Percentiles rank a stretch among this genome's conserved stretches.
phyloP scores from a whole-genome alignment of 108 stramenopile genomes.

The Licmophora abbreviata region DNA sequence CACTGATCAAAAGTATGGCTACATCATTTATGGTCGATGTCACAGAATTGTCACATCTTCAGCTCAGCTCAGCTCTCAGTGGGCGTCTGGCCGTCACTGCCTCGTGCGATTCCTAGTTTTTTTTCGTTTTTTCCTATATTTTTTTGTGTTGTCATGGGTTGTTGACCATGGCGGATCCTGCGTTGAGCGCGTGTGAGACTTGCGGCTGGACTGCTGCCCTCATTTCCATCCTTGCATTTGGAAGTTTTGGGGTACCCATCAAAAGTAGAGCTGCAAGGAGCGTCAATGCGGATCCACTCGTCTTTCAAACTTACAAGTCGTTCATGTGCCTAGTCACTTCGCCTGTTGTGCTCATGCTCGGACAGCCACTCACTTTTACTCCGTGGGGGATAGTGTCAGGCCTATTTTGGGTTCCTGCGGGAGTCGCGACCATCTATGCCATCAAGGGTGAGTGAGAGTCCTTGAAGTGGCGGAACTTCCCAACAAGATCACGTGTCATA shows the following conservation, averaged over 20 bases:
- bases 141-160: too few species aligned
- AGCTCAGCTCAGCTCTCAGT: too few species aligned
- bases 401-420: slow-evolving; percentile 53
- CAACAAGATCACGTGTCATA: too few species aligned
- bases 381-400: slow-evolving; percentile 67
- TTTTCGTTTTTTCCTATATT: too few species aligned
- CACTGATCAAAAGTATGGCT: too few species aligned
- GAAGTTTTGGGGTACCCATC: slow-evolving; percentile 80
- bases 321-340: slow-evolving; percentile 60
- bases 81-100: too few species aligned
- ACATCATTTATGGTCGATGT: too few species aligned
- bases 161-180: too few species aligned
- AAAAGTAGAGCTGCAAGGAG: slow-evolving; percentile 40
- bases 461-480: too few species aligned
- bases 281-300: slow-evolving; percentile 73
- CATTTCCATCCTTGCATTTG: slow-evolving; percentile 55
- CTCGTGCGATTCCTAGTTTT: too few species aligned
- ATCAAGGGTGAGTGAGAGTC: slow-evolving; percentile 70
- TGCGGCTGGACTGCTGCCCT: slow-evolving; percentile 52
- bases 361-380: slow-evolving; percentile 29
- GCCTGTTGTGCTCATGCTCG: slow-evolving; percentile 32
- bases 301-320: slow-evolving; percentile 85
- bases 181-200: too few species aligned
- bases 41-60: too few species aligned
- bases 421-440: slow-evolving; percentile 64